These are phyloP conservation scores for Aspergillus quadricinctus DNA, from an alignment of 2,329 filamentous ascomycete species.

Conservation along the genomic window DNA sequence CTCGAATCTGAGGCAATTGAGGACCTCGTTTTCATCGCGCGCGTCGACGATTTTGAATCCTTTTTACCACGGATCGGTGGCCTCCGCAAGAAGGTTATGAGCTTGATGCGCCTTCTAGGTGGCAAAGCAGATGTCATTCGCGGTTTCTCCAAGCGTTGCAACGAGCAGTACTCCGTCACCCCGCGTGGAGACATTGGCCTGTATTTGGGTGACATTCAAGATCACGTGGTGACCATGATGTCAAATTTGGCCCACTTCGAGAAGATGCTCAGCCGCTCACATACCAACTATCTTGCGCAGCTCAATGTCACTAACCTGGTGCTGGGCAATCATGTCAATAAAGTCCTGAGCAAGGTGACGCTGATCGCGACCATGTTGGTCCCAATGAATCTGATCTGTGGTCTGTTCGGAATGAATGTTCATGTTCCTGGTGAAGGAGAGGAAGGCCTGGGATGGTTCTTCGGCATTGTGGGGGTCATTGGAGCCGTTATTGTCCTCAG, in stretches of 20 bases:
- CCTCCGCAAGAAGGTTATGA: conserved; percentile 91
- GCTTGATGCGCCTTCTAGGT: conserved; percentile 83
- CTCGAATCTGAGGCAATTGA: conserved; percentile 87
- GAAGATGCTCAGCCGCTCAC: conserved; percentile 90
- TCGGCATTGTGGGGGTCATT: conserved; percentile 47
- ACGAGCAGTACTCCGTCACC: conserved; percentile 92
- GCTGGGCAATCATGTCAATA: conserved; percentile 82
- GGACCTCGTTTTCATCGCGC: conserved; percentile 89
- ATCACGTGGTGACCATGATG: conserved; percentile 99
- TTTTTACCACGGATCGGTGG: conserved; percentile 86
- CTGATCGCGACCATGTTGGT: conserved; percentile 93
- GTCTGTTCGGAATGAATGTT: conserved; percentile 52
- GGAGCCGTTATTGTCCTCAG: conserved; percentile 37
- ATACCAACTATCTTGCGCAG: conserved; percentile 95
- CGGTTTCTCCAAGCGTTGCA: conserved; percentile 97
- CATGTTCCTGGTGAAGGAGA: conserved; percentile 39
- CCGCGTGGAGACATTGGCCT: conserved; percentile 94
- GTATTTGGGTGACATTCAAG: conserved; percentile 95
- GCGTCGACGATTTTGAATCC: conserved; percentile 79
- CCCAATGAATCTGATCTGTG: conserved; percentile 84
- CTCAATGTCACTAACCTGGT: conserved; percentile 87
- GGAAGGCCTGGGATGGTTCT: conserved; percentile 43
- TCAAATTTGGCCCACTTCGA: conserved; percentile 93
- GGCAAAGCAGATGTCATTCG: conserved; percentile 98
- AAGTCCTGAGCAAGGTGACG: conserved; percentile 90